Evolutionary conservation across 163 green algal genomes (phyloP).

Genomic region (Chlorella variabilis): DNA sequence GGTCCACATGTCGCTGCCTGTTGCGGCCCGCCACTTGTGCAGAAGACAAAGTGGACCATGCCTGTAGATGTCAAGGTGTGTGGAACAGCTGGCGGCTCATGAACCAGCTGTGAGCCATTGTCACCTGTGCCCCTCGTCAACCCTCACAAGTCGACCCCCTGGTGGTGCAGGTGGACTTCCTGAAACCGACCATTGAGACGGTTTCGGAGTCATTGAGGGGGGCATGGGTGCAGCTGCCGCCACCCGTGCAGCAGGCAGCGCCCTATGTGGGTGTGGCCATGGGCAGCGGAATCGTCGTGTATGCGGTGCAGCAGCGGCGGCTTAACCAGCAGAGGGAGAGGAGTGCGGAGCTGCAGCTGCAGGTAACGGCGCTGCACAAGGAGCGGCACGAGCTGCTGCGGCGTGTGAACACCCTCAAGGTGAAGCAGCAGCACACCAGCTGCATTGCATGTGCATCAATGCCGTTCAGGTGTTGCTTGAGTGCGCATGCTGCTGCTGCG

Average conservation of each 20-base stretch:
- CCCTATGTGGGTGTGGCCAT: constrained; percentile 40
- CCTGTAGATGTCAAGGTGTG: constrained; percentile 42
- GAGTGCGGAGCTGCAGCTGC: constrained; percentile 1
- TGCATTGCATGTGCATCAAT: no score
- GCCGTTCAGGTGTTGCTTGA: no score
- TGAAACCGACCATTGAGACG: constrained; percentile 30
- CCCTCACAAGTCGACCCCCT: no score
- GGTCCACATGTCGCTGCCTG: no score
- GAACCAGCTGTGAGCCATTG: no score
- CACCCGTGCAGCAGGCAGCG: constrained; percentile 46
- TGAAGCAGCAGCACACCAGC: background rate
- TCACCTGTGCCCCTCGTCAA: no score
- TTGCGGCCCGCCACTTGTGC: no score
- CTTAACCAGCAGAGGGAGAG: constrained; percentile 25
- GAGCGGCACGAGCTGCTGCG: constrained; percentile 36
- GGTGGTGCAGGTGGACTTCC: constrained; percentile 28
- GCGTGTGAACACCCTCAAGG: constrained; percentile 39
- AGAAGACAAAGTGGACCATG: constrained; percentile 37
- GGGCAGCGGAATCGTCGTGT: constrained; percentile 40
- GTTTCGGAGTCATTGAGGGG: background rate
- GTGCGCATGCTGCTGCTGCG: background rate
- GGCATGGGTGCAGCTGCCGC: constrained; percentile 40
- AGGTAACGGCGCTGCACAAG: constrained; percentile 55
- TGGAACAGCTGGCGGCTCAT: background rate
- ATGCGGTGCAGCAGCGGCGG: constrained; percentile 40